A percentile compares a stretch with the other conserved stretches of the same genome.
These are phyloP conservation scores for Suillus americanus DNA, from an alignment of 768 basidiomycete species.

Conservation along the genomic window DNA sequence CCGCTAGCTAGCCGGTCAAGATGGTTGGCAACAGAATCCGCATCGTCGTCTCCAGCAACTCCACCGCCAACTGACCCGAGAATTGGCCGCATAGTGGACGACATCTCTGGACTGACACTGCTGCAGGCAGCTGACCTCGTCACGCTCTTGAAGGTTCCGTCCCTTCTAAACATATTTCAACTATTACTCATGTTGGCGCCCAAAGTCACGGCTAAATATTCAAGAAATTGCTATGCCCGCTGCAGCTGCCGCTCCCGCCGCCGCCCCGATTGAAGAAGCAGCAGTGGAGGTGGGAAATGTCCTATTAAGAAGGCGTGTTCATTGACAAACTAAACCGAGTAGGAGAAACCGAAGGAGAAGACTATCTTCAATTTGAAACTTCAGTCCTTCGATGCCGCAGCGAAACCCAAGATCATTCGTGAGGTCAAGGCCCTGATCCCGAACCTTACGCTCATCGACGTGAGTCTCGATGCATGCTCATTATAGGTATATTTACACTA, in stretches of 20 bases:
- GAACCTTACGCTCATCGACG: conserved; percentile 95
- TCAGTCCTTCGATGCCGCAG: conserved; percentile 87
- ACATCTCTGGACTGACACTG: conserved; percentile 85
- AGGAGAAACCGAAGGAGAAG: conserved; percentile 99
- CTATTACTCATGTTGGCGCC: background rate
- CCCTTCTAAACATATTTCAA: background rate
- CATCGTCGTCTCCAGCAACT: conserved; percentile 40
- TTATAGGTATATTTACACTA: conserved; percentile 4
- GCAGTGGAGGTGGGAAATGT: conserved; percentile 53
- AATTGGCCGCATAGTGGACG: conserved; percentile 84
- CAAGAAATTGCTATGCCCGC: conserved; percentile 95
- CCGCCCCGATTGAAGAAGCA: conserved; percentile 60
- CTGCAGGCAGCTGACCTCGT: conserved; percentile 97
- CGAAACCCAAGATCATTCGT: conserved; percentile 96
- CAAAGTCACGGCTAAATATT: conserved; percentile 88
- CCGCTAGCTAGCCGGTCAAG: conserved; percentile 41
- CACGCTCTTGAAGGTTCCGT: conserved; percentile 77
- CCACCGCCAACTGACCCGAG: conserved; percentile 60
- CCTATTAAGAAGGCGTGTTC: background rate
- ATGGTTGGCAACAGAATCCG: conserved; percentile 55
- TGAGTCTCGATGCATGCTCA: conserved; percentile 40
- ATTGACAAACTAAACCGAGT: background rate
- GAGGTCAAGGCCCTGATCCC: conserved; percentile 97
- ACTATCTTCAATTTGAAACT: conserved; percentile 94
- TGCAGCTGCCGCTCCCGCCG: conserved; percentile 58